A percentile compares a stretch with the other conserved stretches of the same genome.
Evolutionary conservation across 2,329 filamentous ascomycete species (phyloP).

Genomic region (Sclerotinia trifoliorum): DNA sequence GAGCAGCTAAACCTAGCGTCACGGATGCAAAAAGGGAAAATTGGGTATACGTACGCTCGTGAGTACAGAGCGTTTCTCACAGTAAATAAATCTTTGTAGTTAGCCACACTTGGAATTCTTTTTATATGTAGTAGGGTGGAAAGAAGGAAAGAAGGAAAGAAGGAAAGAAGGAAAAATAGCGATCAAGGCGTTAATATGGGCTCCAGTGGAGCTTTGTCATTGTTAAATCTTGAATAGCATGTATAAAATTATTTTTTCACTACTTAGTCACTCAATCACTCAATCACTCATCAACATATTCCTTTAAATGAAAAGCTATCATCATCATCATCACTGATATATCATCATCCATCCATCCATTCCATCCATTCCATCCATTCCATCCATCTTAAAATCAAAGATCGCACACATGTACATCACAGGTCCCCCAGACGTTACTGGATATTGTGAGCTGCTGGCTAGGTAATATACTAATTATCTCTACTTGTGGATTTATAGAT

Average conservation of each 20-base stretch:
- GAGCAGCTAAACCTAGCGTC: neutral
- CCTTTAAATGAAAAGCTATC: too few species aligned
- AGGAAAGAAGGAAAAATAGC: constrained; percentile 3
- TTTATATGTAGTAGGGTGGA: neutral
- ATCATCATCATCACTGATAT: too few species aligned
- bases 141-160: neutral
- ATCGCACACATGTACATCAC: too few species aligned
- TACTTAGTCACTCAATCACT: neutral
- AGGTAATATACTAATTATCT: too few species aligned
- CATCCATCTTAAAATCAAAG: too few species aligned
- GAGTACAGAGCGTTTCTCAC: neutral
- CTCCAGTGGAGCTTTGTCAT: neutral
- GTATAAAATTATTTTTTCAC: neutral
- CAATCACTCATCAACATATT: too few species aligned
- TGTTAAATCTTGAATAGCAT: neutral
- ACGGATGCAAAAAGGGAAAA: neutral
- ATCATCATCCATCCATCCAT: too few species aligned
- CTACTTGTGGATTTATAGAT: too few species aligned
- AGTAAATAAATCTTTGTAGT: neutral
- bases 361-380: too few species aligned
- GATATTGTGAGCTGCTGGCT: too few species aligned
- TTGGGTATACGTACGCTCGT: neutral
- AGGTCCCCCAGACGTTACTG: too few species aligned
- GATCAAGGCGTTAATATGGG: neutral
- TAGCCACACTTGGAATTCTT: neutral